Conservation (phyloP, 345 rosid genomes). For the Mercurialis annua region DNA sequence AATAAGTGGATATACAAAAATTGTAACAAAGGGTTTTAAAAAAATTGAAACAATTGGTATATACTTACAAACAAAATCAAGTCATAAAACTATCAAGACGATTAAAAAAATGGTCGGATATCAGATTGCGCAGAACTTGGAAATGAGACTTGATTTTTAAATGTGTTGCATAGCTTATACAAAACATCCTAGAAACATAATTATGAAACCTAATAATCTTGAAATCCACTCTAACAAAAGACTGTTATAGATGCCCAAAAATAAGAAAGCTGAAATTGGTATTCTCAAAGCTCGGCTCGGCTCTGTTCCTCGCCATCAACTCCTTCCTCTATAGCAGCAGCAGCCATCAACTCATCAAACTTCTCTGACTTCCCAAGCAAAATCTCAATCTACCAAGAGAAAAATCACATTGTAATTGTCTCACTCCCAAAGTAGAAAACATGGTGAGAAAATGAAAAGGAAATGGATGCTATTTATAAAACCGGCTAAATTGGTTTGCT, state of each 20-base stretch:
- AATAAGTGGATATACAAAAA: too few species aligned
- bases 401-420: slow-evolving; percentile 8
- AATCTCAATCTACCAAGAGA: slow-evolving; percentile 51
- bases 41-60: too few species aligned
- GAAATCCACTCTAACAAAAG: slow-evolving; percentile 10
- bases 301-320: slow-evolving; percentile 47
- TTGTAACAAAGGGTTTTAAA: too few species aligned
- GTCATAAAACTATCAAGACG: too few species aligned
- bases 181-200: slow-evolving; percentile 22
- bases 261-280: slow-evolving; percentile 6
- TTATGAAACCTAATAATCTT: slow-evolving; percentile 14
- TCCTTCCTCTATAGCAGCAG: slow-evolving; percentile 58
- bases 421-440: neutral
- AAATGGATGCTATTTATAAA: too few species aligned
- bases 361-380: slow-evolving; percentile 57
- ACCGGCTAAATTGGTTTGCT: neutral
- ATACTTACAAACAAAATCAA: too few species aligned
- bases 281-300: slow-evolving; percentile 15
- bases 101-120: too few species aligned
- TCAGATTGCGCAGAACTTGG: neutral
- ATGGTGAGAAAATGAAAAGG: too few species aligned
- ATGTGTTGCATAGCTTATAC: slow-evolving; percentile 12
- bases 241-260: slow-evolving; percentile 9
- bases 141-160: slow-evolving; percentile 28
- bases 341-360: slow-evolving; percentile 73